Percentiles rank a stretch among this genome's conserved stretches.
These are phyloP conservation scores for Nothopassalora personata DNA, from an alignment of 2,329 filamentous ascomycete species.

Conservation along the genomic window DNA sequence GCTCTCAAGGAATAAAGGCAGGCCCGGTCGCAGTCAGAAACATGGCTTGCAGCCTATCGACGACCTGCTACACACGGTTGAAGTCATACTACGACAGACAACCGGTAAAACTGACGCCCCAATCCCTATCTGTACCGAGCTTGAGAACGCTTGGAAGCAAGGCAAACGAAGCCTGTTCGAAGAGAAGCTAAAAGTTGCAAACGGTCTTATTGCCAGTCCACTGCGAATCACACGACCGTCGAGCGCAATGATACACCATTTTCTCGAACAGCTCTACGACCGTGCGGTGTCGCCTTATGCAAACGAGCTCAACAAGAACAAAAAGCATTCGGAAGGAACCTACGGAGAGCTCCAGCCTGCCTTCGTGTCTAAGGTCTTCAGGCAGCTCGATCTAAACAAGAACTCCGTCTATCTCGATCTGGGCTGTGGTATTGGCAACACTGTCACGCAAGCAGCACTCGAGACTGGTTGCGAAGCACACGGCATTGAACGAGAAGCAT, in stretches of 20 bases:
- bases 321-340: constrained; percentile 60
- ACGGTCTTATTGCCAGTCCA: neutral
- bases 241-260: constrained; percentile 40
- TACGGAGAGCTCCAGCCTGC: constrained; percentile 84
- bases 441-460: constrained; percentile 82
- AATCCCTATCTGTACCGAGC: neutral
- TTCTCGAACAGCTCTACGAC: constrained; percentile 73
- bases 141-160: neutral
- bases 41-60: neutral
- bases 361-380: constrained; percentile 75
- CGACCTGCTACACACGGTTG: constrained; percentile 1
- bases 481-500: constrained; percentile 92
- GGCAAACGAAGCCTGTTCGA: neutral
- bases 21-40: neutral
- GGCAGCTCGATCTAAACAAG: constrained; percentile 63
- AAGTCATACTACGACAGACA: neutral
- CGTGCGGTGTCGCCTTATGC: constrained; percentile 75
- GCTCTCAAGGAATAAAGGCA: neutral
- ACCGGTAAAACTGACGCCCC: neutral
- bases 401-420: constrained; percentile 85
- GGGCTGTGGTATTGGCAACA: constrained; percentile 92
- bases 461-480: constrained; percentile 88
- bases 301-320: constrained; percentile 76
- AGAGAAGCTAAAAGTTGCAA: neutral
- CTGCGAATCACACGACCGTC: neutral